Conservation (phyloP, 2,329 filamentous ascomycete genomes). For the Septoria linicola region DNA sequence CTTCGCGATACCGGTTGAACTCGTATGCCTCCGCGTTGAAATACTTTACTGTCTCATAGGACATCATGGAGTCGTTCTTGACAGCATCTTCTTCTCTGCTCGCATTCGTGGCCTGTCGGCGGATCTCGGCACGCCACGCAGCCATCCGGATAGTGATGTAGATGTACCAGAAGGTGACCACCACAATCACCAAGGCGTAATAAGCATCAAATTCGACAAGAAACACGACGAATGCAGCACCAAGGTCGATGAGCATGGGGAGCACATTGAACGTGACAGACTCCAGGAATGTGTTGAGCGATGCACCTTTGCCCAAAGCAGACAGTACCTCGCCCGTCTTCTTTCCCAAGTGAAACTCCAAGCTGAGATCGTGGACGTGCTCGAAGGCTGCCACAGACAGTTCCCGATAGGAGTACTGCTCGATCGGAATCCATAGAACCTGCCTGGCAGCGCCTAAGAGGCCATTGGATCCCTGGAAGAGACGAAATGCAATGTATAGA, state of each 20-base stretch:
- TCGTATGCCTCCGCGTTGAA: conserved; percentile 62
- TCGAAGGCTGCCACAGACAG: conserved; percentile 94
- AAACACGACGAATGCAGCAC: conserved; percentile 81
- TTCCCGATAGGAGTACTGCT: conserved; percentile 93
- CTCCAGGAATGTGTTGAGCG: conserved; percentile 95
- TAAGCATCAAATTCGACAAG: conserved; percentile 77
- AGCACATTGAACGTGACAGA: conserved; percentile 94
- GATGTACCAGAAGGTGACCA: conserved; percentile 94
- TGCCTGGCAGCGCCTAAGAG: conserved; percentile 79
- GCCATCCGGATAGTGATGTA: conserved; percentile 97
- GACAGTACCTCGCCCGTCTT: conserved; percentile 95
- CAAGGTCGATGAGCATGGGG: conserved; percentile 89
- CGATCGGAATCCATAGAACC: conserved; percentile 91
- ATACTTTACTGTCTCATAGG: conserved; percentile 80
- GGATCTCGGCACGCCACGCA: conserved; percentile 84
- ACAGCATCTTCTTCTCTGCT: conserved; percentile 94
- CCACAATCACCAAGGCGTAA: conserved; percentile 83
- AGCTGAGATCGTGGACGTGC: conserved; percentile 89
- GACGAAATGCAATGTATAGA: conserved; percentile 73
- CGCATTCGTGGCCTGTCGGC: conserved; percentile 90
- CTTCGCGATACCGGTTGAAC: conserved; percentile 56
- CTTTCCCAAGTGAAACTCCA: conserved; percentile 96
- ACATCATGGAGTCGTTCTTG: conserved; percentile 97
- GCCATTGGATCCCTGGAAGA: conserved; percentile 85
- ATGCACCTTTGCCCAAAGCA: conserved; percentile 90